These are phyloP conservation scores for Gossypium gossypioides DNA, from an alignment of 441 rosid genomes.

Conservation along the genomic window DNA sequence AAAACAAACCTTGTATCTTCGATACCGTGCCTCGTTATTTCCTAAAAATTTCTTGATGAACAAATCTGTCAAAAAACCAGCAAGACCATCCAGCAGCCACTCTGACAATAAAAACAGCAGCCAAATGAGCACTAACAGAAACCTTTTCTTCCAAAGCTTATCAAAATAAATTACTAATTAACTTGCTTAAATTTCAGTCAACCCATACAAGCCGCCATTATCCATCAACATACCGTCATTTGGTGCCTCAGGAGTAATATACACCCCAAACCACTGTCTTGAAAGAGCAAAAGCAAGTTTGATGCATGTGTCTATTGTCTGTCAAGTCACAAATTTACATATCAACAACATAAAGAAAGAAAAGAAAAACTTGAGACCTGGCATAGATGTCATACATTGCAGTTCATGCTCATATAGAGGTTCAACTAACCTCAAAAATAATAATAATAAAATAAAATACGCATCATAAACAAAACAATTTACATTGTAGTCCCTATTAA, in stretches of 20 bases:
- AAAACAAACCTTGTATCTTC: slow-evolving; percentile 80
- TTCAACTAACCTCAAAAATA: background rate
- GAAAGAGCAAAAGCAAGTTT: slow-evolving; percentile 91
- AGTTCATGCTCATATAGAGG: background rate
- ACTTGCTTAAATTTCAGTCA: slow-evolving; percentile 8
- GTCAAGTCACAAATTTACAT: slow-evolving; percentile 26
- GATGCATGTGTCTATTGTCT: slow-evolving; percentile 84
- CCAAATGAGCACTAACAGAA: slow-evolving; percentile 16
- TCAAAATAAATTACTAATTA: background rate
- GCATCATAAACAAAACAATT: background rate
- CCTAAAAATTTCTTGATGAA: slow-evolving; percentile 87
- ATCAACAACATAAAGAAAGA: slow-evolving; percentile 20
- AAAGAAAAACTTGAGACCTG: background rate
- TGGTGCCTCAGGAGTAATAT: slow-evolving; percentile 68
- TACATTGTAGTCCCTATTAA: background rate
- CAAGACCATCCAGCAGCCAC: slow-evolving; percentile 97
- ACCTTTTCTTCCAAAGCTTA: slow-evolving; percentile 12
- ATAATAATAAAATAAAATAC: background rate
- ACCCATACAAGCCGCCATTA: slow-evolving; percentile 12
- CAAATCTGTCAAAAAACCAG: slow-evolving; percentile 85
- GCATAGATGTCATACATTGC: background rate
- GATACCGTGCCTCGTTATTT: slow-evolving; percentile 88
- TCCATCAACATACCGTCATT: slow-evolving; percentile 64
- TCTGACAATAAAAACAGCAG: slow-evolving; percentile 41
- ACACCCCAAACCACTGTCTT: slow-evolving; percentile 97